Evolutionary conservation across 2,329 filamentous ascomycete species (phyloP).

Genomic region (Microcyclospora pomicola): DNA sequence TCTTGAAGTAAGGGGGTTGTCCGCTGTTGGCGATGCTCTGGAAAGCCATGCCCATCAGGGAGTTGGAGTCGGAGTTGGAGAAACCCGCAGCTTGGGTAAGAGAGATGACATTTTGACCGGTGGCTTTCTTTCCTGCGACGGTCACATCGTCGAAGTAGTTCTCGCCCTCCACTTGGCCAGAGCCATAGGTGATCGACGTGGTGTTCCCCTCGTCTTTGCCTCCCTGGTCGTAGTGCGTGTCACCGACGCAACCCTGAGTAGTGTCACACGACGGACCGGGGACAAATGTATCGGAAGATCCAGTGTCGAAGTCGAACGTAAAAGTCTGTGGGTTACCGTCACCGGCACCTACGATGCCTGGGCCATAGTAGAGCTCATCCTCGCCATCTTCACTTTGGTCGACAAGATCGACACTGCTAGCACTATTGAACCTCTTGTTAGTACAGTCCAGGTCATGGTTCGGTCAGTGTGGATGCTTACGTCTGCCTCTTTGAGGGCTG

Average conservation of each 20-base stretch:
- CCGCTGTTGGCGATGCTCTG: slow-evolving; percentile 8
- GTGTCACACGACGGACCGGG: slow-evolving; percentile 12
- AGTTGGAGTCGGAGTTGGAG: slow-evolving; percentile 10
- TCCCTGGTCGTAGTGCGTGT: slow-evolving; percentile 10
- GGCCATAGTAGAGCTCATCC: slow-evolving; percentile 3
- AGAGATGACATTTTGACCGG: slow-evolving; percentile 10
- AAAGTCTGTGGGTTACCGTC: slow-evolving; percentile 4
- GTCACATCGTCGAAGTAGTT: slow-evolving; percentile 16
- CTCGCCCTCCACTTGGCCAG: slow-evolving; percentile 11
- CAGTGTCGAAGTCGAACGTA: slow-evolving; percentile 16
- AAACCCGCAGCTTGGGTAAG: slow-evolving; percentile 15
- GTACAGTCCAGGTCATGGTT: too few relatives aligned
- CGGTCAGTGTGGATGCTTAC: too few relatives aligned
- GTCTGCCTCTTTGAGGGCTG: too few relatives aligned
- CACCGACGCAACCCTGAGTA: slow-evolving; percentile 10
- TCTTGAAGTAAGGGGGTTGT: slow-evolving; percentile 14
- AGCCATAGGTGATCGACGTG: slow-evolving; percentile 14
- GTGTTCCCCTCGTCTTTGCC: slow-evolving; percentile 12
- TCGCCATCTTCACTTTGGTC: slow-evolving; percentile 1
- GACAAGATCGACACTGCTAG: not conserved
- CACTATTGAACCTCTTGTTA: too few relatives aligned
- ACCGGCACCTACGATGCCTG: slow-evolving; percentile 1
- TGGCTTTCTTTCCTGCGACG: slow-evolving; percentile 12
- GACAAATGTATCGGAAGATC: slow-evolving; percentile 12
- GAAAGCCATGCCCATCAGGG: slow-evolving; percentile 15